phyloP scores from a whole-genome alignment of 2,329 filamentous ascomycete species.

The Colletotrichum sansevieriae region DNA sequence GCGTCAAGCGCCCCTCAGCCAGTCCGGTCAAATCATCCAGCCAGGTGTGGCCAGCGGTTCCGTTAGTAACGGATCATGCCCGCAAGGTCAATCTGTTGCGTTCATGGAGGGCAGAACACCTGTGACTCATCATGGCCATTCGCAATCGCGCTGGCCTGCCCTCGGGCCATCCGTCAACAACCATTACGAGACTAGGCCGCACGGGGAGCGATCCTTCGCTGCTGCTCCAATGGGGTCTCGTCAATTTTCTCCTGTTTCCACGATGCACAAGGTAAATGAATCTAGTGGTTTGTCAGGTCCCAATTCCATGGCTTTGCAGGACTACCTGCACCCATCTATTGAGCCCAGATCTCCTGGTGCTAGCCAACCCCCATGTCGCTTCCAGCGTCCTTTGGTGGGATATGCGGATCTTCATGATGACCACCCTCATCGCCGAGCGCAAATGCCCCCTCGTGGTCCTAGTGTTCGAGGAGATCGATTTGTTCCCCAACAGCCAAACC shows the following conservation, averaged over 20 bases:
- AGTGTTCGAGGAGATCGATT: conserved; percentile 7
- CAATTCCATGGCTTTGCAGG: conserved; percentile 50
- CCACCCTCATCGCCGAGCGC: conserved; percentile 9
- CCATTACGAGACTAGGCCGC: conserved; percentile 44
- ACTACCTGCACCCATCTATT: conserved; percentile 61
- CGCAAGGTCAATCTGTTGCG: conserved; percentile 13
- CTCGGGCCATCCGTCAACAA: conserved; percentile 31
- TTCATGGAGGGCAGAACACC: conserved; percentile 20
- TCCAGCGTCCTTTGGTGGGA: conserved; percentile 22
- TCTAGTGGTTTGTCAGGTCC: conserved; percentile 41
- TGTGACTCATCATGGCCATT: conserved; percentile 41
- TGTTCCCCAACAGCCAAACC: conserved; percentile 12
- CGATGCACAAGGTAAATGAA: conserved; percentile 46
- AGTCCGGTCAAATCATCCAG: background rate
- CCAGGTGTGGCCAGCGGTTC: conserved; percentile 23
- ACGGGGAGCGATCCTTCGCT: conserved; percentile 7
- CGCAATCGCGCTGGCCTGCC: conserved; percentile 29
- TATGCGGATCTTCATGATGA: conserved; percentile 34
- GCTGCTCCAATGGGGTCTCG: conserved; percentile 32
- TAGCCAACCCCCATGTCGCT: conserved; percentile 21
- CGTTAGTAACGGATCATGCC: conserved; percentile 37
- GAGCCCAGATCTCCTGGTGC: conserved; percentile 56
- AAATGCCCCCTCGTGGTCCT: conserved; percentile 20
- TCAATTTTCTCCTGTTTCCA: conserved; percentile 1
- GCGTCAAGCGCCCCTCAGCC: conserved; percentile 10